Evolutionary conservation across 345 rosid species (phyloP).

Genomic region (Pistacia vera): DNA sequence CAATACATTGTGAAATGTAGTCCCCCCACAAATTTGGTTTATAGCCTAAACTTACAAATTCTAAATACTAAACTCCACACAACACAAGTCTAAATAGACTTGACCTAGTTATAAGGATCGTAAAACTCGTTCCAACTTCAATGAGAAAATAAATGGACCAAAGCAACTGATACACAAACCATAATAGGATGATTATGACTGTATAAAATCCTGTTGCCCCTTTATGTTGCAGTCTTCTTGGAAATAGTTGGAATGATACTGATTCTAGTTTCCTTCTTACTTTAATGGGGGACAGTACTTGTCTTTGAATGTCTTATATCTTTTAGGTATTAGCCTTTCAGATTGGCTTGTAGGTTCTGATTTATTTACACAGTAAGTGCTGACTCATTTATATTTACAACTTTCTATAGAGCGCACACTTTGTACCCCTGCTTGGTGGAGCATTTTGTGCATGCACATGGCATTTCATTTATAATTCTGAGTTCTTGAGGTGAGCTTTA

Average conservation of each 20-base stretch:
- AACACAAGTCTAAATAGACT: background rate
- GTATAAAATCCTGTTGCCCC: background rate
- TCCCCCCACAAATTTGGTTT: background rate
- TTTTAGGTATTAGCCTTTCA: background rate
- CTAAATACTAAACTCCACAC: background rate
- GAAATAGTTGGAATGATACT: background rate
- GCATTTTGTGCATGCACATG: constrained; percentile 96
- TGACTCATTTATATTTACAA: background rate
- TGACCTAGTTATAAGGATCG: too few species aligned
- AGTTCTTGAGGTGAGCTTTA: constrained; percentile 77
- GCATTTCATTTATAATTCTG: constrained; percentile 96
- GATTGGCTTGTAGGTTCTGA: constrained; percentile 4
- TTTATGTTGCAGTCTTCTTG: constrained; percentile 1
- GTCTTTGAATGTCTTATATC: background rate
- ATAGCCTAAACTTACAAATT: too few species aligned
- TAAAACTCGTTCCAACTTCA: too few species aligned
- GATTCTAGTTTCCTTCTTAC: background rate
- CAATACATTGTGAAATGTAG: background rate
- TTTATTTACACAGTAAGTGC: background rate
- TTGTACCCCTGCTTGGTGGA: constrained; percentile 85
- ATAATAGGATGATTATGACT: background rate
- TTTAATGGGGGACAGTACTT: background rate
- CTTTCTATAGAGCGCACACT: background rate
- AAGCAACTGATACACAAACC: background rate
- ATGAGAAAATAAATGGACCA: too few species aligned